phyloP scores from a whole-genome alignment of 441 rosid genomes.

The Dalechampia spathulata region DNA sequence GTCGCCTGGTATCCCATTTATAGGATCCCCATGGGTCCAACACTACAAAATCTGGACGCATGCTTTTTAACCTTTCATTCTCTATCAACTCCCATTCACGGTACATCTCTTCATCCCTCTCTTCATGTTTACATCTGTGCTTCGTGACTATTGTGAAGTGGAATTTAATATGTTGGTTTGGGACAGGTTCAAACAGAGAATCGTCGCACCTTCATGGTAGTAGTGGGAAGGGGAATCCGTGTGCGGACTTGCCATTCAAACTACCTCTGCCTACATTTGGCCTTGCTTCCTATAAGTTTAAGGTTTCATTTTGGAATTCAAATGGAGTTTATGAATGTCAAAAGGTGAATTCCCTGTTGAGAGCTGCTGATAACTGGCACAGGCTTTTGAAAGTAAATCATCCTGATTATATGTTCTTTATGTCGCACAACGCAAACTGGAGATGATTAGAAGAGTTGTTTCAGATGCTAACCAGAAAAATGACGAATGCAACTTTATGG shows the following conservation, averaged over 20 bases:
- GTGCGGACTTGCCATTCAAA: slow-evolving; percentile 28
- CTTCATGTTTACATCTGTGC: not conserved
- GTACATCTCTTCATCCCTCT: slow-evolving; percentile 26
- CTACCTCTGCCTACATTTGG: slow-evolving; percentile 60
- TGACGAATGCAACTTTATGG: not conserved
- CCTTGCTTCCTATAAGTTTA: slow-evolving; percentile 74
- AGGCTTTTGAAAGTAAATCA: slow-evolving; percentile 55
- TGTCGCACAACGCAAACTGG: slow-evolving; percentile 35
- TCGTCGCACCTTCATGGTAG: slow-evolving; percentile 18
- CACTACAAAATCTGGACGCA: slow-evolving; percentile 82
- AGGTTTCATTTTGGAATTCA: slow-evolving; percentile 70
- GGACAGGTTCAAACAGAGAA: slow-evolving; percentile 29
- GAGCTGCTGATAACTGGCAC: slow-evolving; percentile 69
- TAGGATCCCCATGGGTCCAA: slow-evolving; percentile 82
- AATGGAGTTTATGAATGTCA: slow-evolving; percentile 45
- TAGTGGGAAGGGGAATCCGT: slow-evolving; percentile 25
- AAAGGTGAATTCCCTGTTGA: slow-evolving; percentile 47
- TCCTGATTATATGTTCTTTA: slow-evolving; percentile 71
- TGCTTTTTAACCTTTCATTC: slow-evolving; percentile 82
- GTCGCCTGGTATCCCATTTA: slow-evolving; percentile 97
- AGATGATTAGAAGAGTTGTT: slow-evolving; percentile 3
- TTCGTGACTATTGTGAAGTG: not conserved
- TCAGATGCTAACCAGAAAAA: not conserved
- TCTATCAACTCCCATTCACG: slow-evolving; percentile 44
- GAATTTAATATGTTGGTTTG: slow-evolving; percentile 5